Evolutionary conservation across 148 eudicot genomes (phyloP), one percentile per base, ranked within the genome.

Genomic region (Cornus controversa): DNA sequence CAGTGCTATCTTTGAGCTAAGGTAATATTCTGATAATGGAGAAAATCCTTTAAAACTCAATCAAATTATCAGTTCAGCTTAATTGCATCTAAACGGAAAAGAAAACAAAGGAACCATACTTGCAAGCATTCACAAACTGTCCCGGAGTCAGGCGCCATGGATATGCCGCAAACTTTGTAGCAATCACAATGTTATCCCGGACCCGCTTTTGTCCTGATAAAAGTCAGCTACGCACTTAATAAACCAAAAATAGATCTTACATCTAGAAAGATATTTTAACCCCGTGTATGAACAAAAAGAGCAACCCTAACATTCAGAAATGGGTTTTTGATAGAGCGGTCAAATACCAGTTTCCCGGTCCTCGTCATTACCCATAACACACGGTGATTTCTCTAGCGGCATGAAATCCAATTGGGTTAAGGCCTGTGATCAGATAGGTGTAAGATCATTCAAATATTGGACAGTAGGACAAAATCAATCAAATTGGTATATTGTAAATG

Each of bases 121-220:
- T 87, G 98, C 98, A 93, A 81, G 99, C 99, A 85, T 89, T 84
- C 67, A 93, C 98, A 69, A 91, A 91, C 67, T 96, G 99, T 78
- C 89, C 91, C 45, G 99, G 91, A 64, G 99, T 96, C 75, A 96
- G 84, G 28, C 99, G 98, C 99, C 99, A 96, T 54, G 99, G 99
- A 79, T 96, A 96, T 25, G 99, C 98, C 75, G 99, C 99, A 87
- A 96, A 91, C 85, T 96, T 96, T 34, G 99, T 90, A 13, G 98
- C 99, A 75, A 96, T 92, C 47, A 96, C 88, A 63, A 91, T 85
- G 74, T 90, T 84, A 74, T 90, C 85, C 69, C 66, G 81, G 15
- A 71, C 77, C 72, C 85, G 75, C 79, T 82, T 85, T 78, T 80
- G 69, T 72, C 98, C 98, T 96, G 88, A 80, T 18, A 76, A 88